Evolutionary conservation across 192 early-diverging fungal species (phyloP).

Genomic region (Coemansia aciculifera): DNA sequence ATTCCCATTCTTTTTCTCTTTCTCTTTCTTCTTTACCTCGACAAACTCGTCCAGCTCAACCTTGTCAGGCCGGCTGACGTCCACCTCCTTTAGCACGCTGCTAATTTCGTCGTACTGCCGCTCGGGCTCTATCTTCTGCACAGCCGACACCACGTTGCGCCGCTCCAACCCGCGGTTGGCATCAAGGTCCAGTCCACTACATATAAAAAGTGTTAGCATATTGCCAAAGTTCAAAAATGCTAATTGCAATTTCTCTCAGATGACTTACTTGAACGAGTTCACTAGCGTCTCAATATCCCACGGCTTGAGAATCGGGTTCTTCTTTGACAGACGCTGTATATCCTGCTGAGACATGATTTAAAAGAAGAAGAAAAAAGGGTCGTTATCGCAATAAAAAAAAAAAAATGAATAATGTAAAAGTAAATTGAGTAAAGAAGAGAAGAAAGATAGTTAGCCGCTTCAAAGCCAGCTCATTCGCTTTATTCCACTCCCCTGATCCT

Average conservation of each 20-base stretch:
- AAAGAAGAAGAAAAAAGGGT: background rate
- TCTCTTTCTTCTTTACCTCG: constrained; percentile 57
- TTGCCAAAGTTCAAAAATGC: background rate
- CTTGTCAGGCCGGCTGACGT: constrained; percentile 65
- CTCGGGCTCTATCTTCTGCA: constrained; percentile 65
- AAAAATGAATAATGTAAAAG: background rate
- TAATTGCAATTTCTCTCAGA: background rate
- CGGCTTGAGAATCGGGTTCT: constrained; percentile 54
- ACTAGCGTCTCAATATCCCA: constrained; percentile 57
- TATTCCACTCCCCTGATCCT: background rate
- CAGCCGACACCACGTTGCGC: constrained; percentile 64
- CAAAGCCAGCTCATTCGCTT: background rate
- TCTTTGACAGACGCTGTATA: constrained; percentile 44
- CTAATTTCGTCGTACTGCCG: constrained; percentile 76
- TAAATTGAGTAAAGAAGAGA: background rate
- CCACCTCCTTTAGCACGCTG: constrained; percentile 65
- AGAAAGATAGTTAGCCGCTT: background rate
- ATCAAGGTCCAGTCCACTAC: constrained; percentile 66
- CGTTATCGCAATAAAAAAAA: background rate
- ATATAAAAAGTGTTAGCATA: background rate
- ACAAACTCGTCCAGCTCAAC: constrained; percentile 81
- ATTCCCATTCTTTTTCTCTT: background rate
- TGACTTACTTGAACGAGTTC: constrained; percentile 49
- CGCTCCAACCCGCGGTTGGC: constrained; percentile 68
- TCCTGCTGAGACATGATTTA: constrained; percentile 17